phyloP scores from a whole-genome alignment of 2,329 filamentous ascomycete genomes.

The Hypoxylon sp. region DNA sequence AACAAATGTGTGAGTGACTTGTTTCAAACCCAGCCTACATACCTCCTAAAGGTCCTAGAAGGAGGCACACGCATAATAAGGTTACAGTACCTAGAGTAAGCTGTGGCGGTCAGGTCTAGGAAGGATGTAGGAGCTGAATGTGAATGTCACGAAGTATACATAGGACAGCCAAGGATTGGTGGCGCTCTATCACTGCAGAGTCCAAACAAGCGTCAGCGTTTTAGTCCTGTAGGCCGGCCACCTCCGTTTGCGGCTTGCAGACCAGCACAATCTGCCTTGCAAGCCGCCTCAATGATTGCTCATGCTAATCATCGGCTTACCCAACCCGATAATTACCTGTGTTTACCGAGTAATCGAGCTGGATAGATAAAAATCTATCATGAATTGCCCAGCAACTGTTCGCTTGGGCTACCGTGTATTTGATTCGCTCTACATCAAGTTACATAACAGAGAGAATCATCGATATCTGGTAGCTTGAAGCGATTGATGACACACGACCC shows the following conservation, averaged over 20 bases:
- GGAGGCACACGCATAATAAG: not conserved
- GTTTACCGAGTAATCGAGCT: not conserved
- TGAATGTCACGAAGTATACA: slow-evolving; percentile 17
- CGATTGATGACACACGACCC: not conserved
- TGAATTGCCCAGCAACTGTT: not conserved
- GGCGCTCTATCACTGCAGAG: slow-evolving; percentile 15
- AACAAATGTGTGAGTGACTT: not conserved
- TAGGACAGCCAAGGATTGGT: slow-evolving; percentile 22
- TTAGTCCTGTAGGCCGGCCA: slow-evolving; percentile 17
- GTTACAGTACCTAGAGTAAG: slow-evolving; percentile 3
- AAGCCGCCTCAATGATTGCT: slow-evolving; percentile 24
- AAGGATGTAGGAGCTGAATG: slow-evolving; percentile 18
- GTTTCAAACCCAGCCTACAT: not conserved
- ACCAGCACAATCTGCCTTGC: slow-evolving; percentile 29
- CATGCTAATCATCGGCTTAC: not conserved
- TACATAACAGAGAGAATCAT: not conserved
- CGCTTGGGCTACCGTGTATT: not conserved
- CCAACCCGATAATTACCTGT: slow-evolving; percentile 2
- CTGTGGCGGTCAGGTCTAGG: slow-evolving; percentile 12
- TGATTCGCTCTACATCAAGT: not conserved
- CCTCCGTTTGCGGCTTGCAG: slow-evolving; percentile 12
- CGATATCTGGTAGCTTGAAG: not conserved
- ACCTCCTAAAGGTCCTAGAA: not conserved
- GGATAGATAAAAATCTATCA: slow-evolving; percentile 3
- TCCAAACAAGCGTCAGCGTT: not conserved